phyloP scores from a whole-genome alignment of 441 rosid genomes.

The Brassica hybrid region DNA sequence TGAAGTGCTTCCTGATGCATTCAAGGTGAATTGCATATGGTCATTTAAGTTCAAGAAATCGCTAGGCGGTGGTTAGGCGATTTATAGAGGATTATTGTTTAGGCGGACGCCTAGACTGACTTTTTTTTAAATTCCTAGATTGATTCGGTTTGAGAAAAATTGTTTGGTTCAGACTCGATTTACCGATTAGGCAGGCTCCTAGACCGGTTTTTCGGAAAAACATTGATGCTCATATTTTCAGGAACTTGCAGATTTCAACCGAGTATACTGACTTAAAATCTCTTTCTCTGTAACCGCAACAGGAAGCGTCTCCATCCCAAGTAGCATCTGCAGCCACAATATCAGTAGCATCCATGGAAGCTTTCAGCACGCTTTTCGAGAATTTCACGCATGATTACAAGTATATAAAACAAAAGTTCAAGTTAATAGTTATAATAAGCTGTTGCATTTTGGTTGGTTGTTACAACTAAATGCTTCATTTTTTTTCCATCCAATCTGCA shows the following conservation, averaged over 20 bases:
- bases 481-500: slow-evolving; percentile 49
- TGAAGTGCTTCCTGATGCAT: slow-evolving; percentile 98
- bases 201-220: neutral
- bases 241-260: neutral
- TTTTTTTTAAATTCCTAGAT: too few species aligned
- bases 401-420: slow-evolving; percentile 57
- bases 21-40: slow-evolving; percentile 62
- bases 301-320: slow-evolving; percentile 94
- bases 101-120: too few species aligned
- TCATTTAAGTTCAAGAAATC: neutral
- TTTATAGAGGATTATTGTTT: too few species aligned
- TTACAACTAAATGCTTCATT: slow-evolving; percentile 25
- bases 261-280: neutral
- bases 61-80: too few species aligned
- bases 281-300: slow-evolving; percentile 30
- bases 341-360: slow-evolving; percentile 98
- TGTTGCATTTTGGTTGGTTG: neutral
- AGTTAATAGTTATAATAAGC: slow-evolving; percentile 7
- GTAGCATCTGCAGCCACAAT: slow-evolving; percentile 96
- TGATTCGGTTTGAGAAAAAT: too few species aligned
- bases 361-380: slow-evolving; percentile 81
- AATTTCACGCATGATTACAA: slow-evolving; percentile 83
- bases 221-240: neutral
- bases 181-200: too few species aligned
- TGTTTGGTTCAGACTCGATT: too few species aligned